Evolutionary conservation across 805 yeast genomes (phyloP), one percentile per base, ranked within the genome.

Genomic region (Candida hungchunana): DNA sequence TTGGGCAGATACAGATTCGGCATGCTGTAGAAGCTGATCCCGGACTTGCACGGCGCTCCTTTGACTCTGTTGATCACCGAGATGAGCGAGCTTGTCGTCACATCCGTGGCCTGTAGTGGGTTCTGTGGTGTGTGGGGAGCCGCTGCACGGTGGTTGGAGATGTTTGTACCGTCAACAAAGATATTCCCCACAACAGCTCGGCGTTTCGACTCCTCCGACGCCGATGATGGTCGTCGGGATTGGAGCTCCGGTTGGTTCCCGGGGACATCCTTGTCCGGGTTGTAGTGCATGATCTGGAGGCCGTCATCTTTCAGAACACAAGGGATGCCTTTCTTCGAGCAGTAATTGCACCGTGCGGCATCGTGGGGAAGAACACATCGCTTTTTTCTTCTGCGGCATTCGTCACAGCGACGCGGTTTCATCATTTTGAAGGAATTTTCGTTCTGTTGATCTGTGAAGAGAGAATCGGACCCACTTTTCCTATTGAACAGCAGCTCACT

Each of bases 381-480:
- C 19, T 43, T 43, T 36, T 43, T 43, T 8, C 47, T 30, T 32
- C 44, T 32, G 23, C 40, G 40, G 23, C 47, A 43, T 31, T 40
- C 37, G 16, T 40, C 40, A 25, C 44, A 40, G 13, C 44, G 39
- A 11, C 39, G 34, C 9, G 30, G 32, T 14, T 25, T 39, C 17
- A 32, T 16, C 39, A 34, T 34, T 19, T 11, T 9, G 13, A 11
- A 21, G 23, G 8, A 21, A 21, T 21, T 21, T 11, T 21, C 23
- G n/a, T n/a, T n/a, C n/a, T n/a, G n/a, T n/a, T 21, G 23, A 21
- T 21, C 8, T 21, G 11, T 21, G 23, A 21, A 8, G 23, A 21
- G 10, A 11, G 23, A 11, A 21, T 21, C 8, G 23, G n/a, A n/a
- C n/a, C n/a, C n/a, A n/a, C n/a, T n/a, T n/a, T n/a, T n/a, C n/a